Conservation (phyloP, 495 filamentous ascomycete species). For the Xylaria acuta region DNA sequence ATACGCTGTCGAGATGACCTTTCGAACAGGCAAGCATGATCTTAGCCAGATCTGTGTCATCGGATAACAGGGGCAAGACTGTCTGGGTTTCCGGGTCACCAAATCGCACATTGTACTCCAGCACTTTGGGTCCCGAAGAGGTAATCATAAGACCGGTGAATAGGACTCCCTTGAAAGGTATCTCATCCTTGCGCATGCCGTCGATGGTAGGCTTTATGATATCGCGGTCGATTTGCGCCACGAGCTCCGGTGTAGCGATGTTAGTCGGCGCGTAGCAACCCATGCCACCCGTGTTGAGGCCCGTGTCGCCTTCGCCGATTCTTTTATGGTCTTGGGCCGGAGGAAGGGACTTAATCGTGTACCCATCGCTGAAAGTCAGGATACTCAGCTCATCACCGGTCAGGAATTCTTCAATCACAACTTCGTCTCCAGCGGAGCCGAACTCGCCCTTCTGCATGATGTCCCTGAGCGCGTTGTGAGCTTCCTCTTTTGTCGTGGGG, state of each 20-base stretch:
- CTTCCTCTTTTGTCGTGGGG: slow-evolving; percentile 79
- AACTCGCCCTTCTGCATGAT: slow-evolving; percentile 93
- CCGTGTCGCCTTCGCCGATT: slow-evolving; percentile 87
- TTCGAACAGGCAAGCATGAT: slow-evolving; percentile 87
- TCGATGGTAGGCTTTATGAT: slow-evolving; percentile 90
- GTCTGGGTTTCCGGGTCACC: slow-evolving; percentile 98
- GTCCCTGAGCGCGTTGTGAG: slow-evolving; percentile 76
- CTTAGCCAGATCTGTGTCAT: slow-evolving; percentile 86
- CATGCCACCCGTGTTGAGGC: slow-evolving; percentile 97
- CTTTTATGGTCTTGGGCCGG: slow-evolving; percentile 97
- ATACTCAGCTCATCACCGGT: slow-evolving; percentile 93
- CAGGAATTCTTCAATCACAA: slow-evolving; percentile 95
- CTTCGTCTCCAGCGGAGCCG: slow-evolving; percentile 84
- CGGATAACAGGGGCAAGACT: slow-evolving; percentile 77
- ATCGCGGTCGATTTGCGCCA: slow-evolving; percentile 78
- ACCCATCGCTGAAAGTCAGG: slow-evolving; percentile 88
- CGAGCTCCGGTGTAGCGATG: slow-evolving; percentile 74
- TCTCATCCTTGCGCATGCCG: slow-evolving; percentile 81
- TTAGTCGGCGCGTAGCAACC: slow-evolving; percentile 93
- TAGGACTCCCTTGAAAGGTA: slow-evolving; percentile 82
- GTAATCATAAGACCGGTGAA: slow-evolving; percentile 99
- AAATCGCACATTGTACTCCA: slow-evolving; percentile 97
- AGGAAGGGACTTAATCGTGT: slow-evolving; percentile 82
- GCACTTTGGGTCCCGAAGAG: slow-evolving; percentile 78
- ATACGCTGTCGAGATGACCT: slow-evolving; percentile 70